Evolutionary conservation across 106 monocot species (phyloP).

Genomic region (Phalaenopsis equestris): DNA sequence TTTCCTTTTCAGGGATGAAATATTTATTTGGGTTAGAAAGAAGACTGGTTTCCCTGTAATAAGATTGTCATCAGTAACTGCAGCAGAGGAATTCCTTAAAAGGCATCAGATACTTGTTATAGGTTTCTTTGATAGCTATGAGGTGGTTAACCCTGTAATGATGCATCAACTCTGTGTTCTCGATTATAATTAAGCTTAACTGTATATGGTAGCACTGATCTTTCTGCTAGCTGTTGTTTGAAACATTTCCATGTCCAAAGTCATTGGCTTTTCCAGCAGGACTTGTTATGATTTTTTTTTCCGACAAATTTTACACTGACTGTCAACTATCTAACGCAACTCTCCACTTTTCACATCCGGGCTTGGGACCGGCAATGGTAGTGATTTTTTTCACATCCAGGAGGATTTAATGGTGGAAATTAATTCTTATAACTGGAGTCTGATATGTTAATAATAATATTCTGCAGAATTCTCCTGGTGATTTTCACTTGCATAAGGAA

Average conservation of each 20-base stretch:
- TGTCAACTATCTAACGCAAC: too few relatives aligned
- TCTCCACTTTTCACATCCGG: too few relatives aligned
- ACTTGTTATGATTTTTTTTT: neutral
- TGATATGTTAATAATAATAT: neutral
- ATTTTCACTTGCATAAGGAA: neutral
- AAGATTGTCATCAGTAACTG: conserved; percentile 38
- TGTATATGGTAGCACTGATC: neutral
- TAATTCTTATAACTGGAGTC: neutral
- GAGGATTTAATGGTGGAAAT: neutral
- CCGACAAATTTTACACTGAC: too few relatives aligned
- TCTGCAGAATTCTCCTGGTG: neutral
- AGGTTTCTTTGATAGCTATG: conserved; percentile 68
- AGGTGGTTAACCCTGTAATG: conserved; percentile 31
- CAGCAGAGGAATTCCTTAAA: conserved; percentile 63
- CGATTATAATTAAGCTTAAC: neutral
- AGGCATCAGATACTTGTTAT: conserved; percentile 49
- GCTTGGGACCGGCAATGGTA: too few relatives aligned
- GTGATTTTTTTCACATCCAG: neutral
- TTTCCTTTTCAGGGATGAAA: conserved; percentile 59
- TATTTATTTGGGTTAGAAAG: conserved; percentile 90
- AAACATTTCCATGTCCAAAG: neutral
- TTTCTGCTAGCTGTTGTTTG: neutral
- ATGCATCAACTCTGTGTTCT: neutral
- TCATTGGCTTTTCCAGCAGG: neutral
- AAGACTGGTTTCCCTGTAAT: conserved; percentile 71